Percentiles rank a stretch among this genome's conserved stretches.
phyloP scores from a whole-genome alignment of 208 protist genomes.

The Leishmania major region DNA sequence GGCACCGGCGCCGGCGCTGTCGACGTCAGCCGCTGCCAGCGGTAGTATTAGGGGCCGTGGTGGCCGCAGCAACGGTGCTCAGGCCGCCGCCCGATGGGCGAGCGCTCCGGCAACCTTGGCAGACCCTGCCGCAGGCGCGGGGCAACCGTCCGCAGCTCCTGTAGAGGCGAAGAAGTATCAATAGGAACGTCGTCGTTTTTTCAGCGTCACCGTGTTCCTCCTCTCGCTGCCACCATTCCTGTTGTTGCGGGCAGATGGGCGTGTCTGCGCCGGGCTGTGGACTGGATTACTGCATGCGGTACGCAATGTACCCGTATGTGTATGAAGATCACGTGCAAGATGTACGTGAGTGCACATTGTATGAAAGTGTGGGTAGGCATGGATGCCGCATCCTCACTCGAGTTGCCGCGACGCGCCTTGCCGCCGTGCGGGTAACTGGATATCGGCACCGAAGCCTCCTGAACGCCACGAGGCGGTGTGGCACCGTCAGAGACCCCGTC shows the following conservation, averaged over 20 bases:
- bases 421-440: background rate
- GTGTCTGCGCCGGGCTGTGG: background rate
- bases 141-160: background rate
- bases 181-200: background rate
- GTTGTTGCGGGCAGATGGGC: background rate
- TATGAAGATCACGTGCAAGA: background rate
- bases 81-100: background rate
- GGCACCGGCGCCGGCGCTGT: background rate
- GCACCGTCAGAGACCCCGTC: background rate
- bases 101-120: background rate
- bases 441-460: background rate
- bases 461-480: background rate
- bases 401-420: background rate
- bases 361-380: background rate
- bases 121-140: background rate
- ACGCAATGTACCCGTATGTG: background rate
- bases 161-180: constrained; percentile 31
- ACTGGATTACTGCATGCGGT: background rate
- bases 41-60: background rate
- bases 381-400: background rate
- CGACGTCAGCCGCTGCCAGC: background rate
- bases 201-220: background rate
- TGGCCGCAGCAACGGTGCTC: constrained; percentile 8
- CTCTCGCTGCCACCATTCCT: background rate
- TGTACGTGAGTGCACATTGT: background rate